Conservation (phyloP, 768 basidiomycete species). For the Dentipellis sp. region DNA sequence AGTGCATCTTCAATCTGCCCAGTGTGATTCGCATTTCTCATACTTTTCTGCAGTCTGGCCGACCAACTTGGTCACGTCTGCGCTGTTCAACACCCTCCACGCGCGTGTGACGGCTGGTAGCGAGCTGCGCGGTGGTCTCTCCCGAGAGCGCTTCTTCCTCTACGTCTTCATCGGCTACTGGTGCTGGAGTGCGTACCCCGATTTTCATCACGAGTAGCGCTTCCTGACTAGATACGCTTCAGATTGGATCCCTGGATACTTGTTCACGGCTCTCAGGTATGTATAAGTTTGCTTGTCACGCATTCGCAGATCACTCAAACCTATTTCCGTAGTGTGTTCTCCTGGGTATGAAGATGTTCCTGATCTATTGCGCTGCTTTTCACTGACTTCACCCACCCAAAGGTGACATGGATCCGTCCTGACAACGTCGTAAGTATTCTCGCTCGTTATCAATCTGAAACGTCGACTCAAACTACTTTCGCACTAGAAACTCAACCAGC, state of each 20-base stretch:
- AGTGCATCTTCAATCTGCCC: not conserved
- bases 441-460: not conserved
- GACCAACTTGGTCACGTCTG: constrained; percentile 41
- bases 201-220: not conserved
- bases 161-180: constrained; percentile 34
- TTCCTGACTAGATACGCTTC: not conserved
- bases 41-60: constrained; percentile 49
- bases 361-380: not conserved
- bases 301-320: constrained; percentile 36
- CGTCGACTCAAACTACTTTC: not conserved
- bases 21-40: not conserved
- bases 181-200: not conserved
- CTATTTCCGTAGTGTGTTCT: constrained; percentile 21
- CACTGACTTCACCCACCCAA: not conserved
- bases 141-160: constrained; percentile 69
- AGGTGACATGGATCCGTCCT: constrained; percentile 31
- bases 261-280: constrained; percentile 25
- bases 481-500: constrained; percentile 21
- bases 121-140: constrained; percentile 45
- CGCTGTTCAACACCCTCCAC: constrained; percentile 68
- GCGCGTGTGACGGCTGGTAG: constrained; percentile 54
- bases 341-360: constrained; percentile 24
- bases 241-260: not conserved
- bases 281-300: not conserved
- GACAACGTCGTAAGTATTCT: constrained; percentile 17